These are phyloP conservation scores for Scenedesmus sp. DNA, from an alignment of 163 green algal species.

Conservation along the genomic window DNA sequence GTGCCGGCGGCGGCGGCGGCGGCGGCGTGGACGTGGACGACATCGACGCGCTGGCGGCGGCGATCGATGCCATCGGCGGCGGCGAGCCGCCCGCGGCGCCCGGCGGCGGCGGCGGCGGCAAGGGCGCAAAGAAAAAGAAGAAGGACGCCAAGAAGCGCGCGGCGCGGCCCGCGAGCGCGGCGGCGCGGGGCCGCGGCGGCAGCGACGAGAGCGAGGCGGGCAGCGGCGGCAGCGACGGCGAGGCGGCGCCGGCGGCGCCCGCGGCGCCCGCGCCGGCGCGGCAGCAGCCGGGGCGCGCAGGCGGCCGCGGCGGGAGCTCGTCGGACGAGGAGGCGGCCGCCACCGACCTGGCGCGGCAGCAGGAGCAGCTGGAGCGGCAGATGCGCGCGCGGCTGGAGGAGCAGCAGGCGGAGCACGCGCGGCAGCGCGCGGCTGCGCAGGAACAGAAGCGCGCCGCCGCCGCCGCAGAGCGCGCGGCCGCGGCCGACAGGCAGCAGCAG, in stretches of 20 bases:
- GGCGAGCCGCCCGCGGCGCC: not conserved
- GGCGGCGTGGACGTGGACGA: constrained; percentile 3
- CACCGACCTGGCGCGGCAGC: constrained; percentile 19
- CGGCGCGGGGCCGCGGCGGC: not conserved
- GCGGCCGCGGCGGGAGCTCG: not conserved
- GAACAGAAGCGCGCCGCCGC: not conserved
- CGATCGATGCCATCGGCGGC: constrained; percentile 29
- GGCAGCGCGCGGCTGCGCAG: not conserved
- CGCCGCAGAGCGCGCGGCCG: too few species aligned
- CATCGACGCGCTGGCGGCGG: constrained; percentile 25
- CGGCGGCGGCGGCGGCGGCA: not conserved
- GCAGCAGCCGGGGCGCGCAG: not conserved
- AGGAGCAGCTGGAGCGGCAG: constrained; percentile 35
- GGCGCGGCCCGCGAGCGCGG: not conserved
- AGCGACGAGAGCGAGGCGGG: not conserved
- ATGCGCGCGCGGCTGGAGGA: constrained; percentile 26
- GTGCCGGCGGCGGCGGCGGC: not conserved
- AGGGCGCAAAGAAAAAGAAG: constrained; percentile 15
- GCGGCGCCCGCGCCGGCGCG: not conserved
- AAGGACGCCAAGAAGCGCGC: constrained; percentile 30
- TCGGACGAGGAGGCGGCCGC: constrained; percentile 24
- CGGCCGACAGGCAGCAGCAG: constrained; percentile 13
- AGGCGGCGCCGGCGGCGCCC: not conserved
- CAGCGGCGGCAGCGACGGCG: constrained; percentile 13
- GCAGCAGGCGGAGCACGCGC: constrained; percentile 34